Evolutionary conservation across 257 asterid species (phyloP), one percentile per base, ranked within the genome.

Genomic region (Eucommia ulmoides): DNA sequence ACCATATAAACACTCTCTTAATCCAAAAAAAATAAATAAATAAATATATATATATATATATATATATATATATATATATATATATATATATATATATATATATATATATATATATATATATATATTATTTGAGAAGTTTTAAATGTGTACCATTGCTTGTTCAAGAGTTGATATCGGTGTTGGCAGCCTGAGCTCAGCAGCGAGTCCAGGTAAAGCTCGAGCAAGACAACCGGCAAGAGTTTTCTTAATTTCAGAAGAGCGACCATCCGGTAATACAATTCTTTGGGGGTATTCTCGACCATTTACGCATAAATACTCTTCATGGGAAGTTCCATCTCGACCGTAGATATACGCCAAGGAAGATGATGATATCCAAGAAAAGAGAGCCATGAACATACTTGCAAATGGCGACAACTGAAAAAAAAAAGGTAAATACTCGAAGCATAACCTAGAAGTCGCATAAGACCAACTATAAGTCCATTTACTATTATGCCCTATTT

Each of bases 341-440:
- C 98, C 98, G 49, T 89, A 85, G 65, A 85, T 76, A 64, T 82
- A 89, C 29, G 98, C 94, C 64, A 89, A 59, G 55, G 98, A 80
- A 35, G 93, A 82, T 7, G 98, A 83, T 1, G 96, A 78, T 54
- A 76, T 69, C 98, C 96, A 89, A 33, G 83, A 50, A 73, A 85
- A 89, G 50, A 85, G 72, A 23, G 93, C 74, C 83, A 73, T 79
- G 59, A 74, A 89, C 88, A 85, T 80, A 20, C 81, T 85, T 9
- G 88, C 77, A 56, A 89, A 89, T 54, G 98, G 93, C 12, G 98
- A 85, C 49, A 89, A 58, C 96, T 85, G 82, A 69, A 75, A 55
- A 26, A 55, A n/a, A n/a, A n/a, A n/a, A n/a, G n/a, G n/a, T n/a
- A n/a, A n/a, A n/a, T n/a, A n/a, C n/a, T n/a, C n/a, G n/a, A n/a